These are phyloP conservation scores for Colletotrichum sp. DNA, from an alignment of 2,329 filamentous ascomycete species.

Conservation along the genomic window DNA sequence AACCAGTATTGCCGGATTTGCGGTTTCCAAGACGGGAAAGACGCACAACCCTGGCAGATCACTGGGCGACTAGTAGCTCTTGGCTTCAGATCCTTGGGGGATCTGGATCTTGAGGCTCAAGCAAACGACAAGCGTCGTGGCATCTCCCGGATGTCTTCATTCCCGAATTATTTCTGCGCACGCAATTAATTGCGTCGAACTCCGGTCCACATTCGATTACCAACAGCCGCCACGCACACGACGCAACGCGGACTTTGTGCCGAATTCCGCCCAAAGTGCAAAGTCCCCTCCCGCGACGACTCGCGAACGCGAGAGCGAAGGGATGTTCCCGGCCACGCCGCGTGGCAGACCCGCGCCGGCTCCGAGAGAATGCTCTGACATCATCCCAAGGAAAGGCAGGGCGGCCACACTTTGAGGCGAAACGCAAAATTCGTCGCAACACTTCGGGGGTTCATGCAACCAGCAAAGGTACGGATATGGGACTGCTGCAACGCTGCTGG, in stretches of 20 bases:
- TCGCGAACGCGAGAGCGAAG: not conserved
- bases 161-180: not conserved
- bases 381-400: not conserved
- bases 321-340: not conserved
- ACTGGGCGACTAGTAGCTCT: not conserved
- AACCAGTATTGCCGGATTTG: not conserved
- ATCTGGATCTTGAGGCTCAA: not conserved
- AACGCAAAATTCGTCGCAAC: constrained; percentile 14
- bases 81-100: not conserved
- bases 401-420: not conserved
- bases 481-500: not conserved
- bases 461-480: not conserved
- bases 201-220: not conserved
- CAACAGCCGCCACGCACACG: not conserved
- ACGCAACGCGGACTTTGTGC: not conserved
- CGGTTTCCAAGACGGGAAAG: not conserved
- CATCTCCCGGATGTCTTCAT: not conserved
- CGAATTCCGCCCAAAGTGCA: not conserved
- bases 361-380: not conserved
- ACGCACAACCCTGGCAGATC: constrained; percentile 1
- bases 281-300: not conserved
- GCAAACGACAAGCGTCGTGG: not conserved
- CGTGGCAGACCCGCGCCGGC: not conserved
- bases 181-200: not conserved
- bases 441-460: not conserved